Base-by-base conservation (phyloP, 2,329 filamentous ascomycete species). In the Pseudopithomyces chartarum region DNA sequence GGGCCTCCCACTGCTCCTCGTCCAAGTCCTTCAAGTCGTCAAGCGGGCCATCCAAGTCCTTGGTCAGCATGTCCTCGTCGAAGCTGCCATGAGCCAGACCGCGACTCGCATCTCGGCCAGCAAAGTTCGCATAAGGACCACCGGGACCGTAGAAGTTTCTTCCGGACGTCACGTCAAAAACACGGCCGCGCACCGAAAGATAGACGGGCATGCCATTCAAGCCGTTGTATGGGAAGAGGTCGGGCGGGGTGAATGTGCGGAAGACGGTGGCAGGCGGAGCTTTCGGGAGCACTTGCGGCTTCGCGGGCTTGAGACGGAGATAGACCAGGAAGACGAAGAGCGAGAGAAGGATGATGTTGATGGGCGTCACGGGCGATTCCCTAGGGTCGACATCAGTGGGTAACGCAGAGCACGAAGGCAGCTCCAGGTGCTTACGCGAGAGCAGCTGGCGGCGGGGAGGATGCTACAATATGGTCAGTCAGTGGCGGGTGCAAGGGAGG, bases 101-200 rank as follows among this genome's bases (percentile, higher is more conserved):
- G 51, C 94, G 85, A 62, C 86, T 92, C 19, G 95, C 95, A 77
- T 99, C 95, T 38, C 93, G 83, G 0, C 95, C 95, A 0, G 95
- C 95, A 73, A 99, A 99, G 80, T 98, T 98, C 76, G 89, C 88
- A 76, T 99, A 99, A 1, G 94, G 92, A 0, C 94, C 94, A 12
- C 92, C 93, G 19, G 95, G 95, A 3, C 95, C 95, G 79, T 99
- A 99, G 78, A 98, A 98, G 81, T 96, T 93, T 70, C 89, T 86
- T 22, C 95, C 94, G 13, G 87, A 80, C 0, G 88, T 87, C 22
- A 98, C 94, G 74, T 99, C 95, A 74, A 97, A 98, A 61, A 98
- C 89, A 49, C 87, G 87, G 51, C 95, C 93, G 40, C 92, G 90
- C 17, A 98, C 92, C n/a, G 92, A 90, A 47, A 99, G 85, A 78